A percentile compares a stretch with the other conserved stretches of the same genome.
Evolutionary conservation across 768 basidiomycete genomes (phyloP).

Genomic region (Russula sp.): DNA sequence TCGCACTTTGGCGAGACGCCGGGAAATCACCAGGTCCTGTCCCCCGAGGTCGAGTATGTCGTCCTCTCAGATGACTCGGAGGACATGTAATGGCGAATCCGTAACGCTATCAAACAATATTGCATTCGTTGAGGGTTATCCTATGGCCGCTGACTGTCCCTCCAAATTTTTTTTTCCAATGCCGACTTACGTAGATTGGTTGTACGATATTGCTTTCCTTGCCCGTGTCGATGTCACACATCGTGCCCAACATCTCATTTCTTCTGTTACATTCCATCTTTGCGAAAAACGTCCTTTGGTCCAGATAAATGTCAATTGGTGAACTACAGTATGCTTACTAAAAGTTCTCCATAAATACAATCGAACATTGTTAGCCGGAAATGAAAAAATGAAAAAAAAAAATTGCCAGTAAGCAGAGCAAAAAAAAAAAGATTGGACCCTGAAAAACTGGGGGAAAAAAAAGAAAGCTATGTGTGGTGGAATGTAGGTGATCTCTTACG

Average conservation of each 20-base stretch:
- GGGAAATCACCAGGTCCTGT: conserved; percentile 8
- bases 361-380: conserved; percentile 5
- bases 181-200: neutral
- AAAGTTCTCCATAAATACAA: conserved; percentile 10
- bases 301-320: conserved; percentile 13
- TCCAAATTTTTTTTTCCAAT: neutral
- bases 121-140: neutral
- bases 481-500: conserved; percentile 24
- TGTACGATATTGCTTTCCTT: conserved; percentile 18
- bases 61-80: conserved; percentile 67
- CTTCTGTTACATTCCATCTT: neutral
- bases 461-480: conserved; percentile 15
- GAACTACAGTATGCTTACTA: conserved; percentile 1
- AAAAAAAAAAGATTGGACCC: neutral
- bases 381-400: neutral
- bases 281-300: conserved; percentile 2
- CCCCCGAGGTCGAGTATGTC: conserved; percentile 57
- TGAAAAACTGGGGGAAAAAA: neutral
- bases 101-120: neutral
- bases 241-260: neutral
- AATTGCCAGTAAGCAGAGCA: conserved; percentile 1
- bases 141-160: neutral
- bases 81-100: conserved; percentile 35
- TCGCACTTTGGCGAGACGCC: conserved; percentile 39
- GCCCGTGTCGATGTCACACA: neutral